Conservation (phyloP, 768 basidiomycete genomes). For the Leccinum uliginosum region DNA sequence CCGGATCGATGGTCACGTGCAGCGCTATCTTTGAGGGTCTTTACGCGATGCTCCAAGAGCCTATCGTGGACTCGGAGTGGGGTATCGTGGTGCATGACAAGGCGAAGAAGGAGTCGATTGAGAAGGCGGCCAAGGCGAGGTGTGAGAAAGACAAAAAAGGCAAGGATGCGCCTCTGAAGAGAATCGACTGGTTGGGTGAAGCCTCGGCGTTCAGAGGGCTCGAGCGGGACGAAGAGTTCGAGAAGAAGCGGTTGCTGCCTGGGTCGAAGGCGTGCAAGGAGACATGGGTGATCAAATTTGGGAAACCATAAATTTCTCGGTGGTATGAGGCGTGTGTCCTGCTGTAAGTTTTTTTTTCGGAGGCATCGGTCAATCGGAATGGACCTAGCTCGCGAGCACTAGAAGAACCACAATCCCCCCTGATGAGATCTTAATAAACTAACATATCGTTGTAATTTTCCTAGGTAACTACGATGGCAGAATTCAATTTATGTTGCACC, state of each 20-base stretch:
- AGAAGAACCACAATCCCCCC: neutral
- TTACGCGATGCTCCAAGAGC: slow-evolving; percentile 45
- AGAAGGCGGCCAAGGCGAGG: slow-evolving; percentile 50
- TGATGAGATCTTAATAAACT: neutral
- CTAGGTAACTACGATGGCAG: neutral
- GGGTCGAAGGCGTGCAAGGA: slow-evolving; percentile 39
- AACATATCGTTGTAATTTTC: neutral
- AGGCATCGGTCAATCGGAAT: neutral
- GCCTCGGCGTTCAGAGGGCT: slow-evolving; percentile 57
- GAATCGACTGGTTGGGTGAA: slow-evolving; percentile 65
- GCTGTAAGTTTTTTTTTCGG: neutral
- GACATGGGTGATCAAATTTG: slow-evolving; percentile 58
- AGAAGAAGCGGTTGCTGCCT: slow-evolving; percentile 47
- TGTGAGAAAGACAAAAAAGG: slow-evolving; percentile 27
- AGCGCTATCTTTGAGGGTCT: slow-evolving; percentile 54
- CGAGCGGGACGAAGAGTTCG: slow-evolving; percentile 55
- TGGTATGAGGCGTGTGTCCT: neutral
- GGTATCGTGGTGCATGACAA: slow-evolving; percentile 46
- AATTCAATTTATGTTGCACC: neutral
- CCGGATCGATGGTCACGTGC: slow-evolving; percentile 38
- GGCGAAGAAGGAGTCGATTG: slow-evolving; percentile 40
- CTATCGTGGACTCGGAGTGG: slow-evolving; percentile 66
- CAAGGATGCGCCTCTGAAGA: slow-evolving; percentile 36
- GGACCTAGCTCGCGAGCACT: neutral
- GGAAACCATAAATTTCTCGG: slow-evolving; percentile 21